Evolutionary conservation across 2,329 filamentous ascomycete species (phyloP), one percentile per base, ranked within the genome.

Genomic region (Alternaria sp.): DNA sequence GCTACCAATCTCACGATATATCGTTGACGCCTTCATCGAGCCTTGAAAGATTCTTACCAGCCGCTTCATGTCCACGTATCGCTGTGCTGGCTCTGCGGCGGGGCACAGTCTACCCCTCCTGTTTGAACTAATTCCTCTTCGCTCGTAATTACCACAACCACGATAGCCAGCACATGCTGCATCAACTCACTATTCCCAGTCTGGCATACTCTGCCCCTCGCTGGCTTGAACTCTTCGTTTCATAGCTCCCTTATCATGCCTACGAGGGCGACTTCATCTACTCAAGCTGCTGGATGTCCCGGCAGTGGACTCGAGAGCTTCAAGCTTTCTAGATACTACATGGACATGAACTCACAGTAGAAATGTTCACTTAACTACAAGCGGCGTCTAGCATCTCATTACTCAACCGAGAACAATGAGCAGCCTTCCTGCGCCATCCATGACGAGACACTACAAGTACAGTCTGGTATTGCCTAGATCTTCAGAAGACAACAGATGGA

Each of bases 91-190:
- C 37, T 41, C 37, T 41, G 37, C 21, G 15, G 49, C 30, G 49
- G 49, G 49, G 49, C 30, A 37, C 18, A 41, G 37, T 41, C 20
- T 53, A 37, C 53, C 33, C 33, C 53, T 46, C 53, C 18, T 33
- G 53, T 55, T 55, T 37, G 53, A 55, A 30, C 15, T 14, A 23
- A 37, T 53, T 25, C 21, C 14, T 49, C 20, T 49, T 49, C 45
- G 25, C 20, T 49, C 45, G 25, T 49, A 21, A 23, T 49, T 49
- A 49, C 26, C 37, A 45, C 21, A n/a, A 46, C 37, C 21, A 45
- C 33, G 41, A 18, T 45, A 25, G 33, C 33, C 37, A 46, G n/a
- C 33, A 28, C 43, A 55, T 23, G 14, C 43, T 46, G 53, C 23
- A 46, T 43, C 43, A 21, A 21, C 53, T 10, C 33, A 55, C 23